Evolutionary conservation across 257 asterid species (phyloP).

Genomic region (Solanum sejunctum): DNA sequence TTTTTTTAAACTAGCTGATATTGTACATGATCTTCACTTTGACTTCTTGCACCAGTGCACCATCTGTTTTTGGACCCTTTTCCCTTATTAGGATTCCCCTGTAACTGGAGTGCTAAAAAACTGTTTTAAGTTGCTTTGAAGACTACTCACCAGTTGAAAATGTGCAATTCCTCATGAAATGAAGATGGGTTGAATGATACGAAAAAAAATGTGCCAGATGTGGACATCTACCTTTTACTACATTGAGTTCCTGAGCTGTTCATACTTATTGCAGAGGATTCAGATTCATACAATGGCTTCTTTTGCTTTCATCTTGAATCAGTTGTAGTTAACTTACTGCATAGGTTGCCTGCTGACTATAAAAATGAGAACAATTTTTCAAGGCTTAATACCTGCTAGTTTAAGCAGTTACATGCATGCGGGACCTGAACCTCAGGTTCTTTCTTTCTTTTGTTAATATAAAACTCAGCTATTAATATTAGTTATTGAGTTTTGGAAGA

Average conservation of each 20-base stretch:
- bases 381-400: background rate
- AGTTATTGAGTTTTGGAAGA: background rate
- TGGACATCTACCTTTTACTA: background rate
- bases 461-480: background rate
- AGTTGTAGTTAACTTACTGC: background rate
- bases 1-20: background rate
- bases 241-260: background rate
- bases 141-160: background rate
- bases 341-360: background rate
- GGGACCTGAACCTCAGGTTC: background rate
- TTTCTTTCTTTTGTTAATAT: background rate
- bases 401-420: background rate
- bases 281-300: background rate
- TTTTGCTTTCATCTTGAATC: background rate
- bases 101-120: background rate
- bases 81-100: background rate
- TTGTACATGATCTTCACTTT: background rate
- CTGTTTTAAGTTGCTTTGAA: background rate
- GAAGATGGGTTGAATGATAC: background rate
- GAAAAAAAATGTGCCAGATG: background rate
- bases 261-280: background rate
- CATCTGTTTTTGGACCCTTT: background rate
- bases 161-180: background rate
- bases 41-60: background rate
- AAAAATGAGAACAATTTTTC: background rate